Evolutionary conservation across 148 eudicot species (phyloP).

Genomic region (Rhododendron williamsianum): DNA sequence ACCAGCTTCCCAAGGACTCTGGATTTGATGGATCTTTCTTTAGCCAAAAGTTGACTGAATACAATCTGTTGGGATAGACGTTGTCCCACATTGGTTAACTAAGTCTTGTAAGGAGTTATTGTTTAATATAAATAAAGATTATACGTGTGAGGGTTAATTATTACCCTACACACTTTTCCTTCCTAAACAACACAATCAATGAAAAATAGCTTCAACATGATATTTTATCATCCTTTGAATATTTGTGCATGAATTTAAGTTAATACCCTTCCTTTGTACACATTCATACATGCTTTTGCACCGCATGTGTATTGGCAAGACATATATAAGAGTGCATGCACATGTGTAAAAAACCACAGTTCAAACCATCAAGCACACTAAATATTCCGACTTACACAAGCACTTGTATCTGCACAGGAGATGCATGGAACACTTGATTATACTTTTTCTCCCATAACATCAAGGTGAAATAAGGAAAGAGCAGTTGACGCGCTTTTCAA

Average conservation of each 20-base stretch:
- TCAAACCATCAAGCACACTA: too few species aligned
- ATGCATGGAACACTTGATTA: neutral
- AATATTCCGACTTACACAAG: neutral
- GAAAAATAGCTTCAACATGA: neutral
- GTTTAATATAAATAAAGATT: too few species aligned
- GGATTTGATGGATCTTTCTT: neutral
- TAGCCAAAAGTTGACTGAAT: neutral
- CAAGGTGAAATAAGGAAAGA: neutral
- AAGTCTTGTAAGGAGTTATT: too few species aligned
- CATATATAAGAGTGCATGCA: neutral
- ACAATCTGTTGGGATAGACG: too few species aligned
- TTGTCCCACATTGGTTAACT: too few species aligned
- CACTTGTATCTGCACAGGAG: neutral
- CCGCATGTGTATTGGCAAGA: too few species aligned
- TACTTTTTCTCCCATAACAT: neutral
- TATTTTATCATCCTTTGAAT: neutral
- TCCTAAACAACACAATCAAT: neutral
- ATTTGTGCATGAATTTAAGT: neutral
- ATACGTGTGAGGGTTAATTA: too few species aligned
- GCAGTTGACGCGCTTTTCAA: neutral
- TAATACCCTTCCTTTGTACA: neutral
- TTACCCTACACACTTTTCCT: too few species aligned
- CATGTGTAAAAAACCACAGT: neutral
- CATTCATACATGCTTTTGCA: neutral
- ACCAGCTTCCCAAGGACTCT: neutral